phyloP scores from a whole-genome alignment of 305 asterid genomes.

The Solanum hybrid region DNA sequence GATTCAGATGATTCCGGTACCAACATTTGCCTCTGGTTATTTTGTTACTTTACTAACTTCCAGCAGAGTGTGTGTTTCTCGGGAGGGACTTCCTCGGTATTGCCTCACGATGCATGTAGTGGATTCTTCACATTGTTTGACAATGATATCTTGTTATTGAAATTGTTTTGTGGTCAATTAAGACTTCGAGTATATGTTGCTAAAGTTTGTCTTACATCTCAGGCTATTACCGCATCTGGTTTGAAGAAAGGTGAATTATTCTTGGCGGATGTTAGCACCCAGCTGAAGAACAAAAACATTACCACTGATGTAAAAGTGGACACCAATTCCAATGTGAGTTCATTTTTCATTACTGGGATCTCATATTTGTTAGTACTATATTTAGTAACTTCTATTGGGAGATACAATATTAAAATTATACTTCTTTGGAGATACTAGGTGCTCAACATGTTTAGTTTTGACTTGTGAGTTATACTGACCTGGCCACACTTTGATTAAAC shows the following conservation, averaged over 20 bases:
- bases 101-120: not conserved
- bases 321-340: slow-evolving; percentile 44
- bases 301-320: slow-evolving; percentile 58
- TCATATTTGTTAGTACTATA: slow-evolving; percentile 18
- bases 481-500: not conserved
- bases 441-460: not conserved
- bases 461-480: not conserved
- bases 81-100: not conserved
- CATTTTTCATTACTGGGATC: slow-evolving; percentile 33
- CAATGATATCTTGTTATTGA: not conserved
- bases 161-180: not conserved
- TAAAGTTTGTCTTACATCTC: not conserved
- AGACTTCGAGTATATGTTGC: not conserved
- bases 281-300: slow-evolving; percentile 49
- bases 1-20: not conserved
- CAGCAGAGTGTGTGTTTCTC: not conserved
- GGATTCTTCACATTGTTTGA: not conserved
- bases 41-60: not conserved
- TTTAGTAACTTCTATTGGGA: not conserved
- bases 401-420: not conserved
- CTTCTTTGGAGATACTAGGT: not conserved
- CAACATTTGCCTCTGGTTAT: not conserved
- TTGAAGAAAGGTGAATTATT: slow-evolving; percentile 54
- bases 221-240: slow-evolving; percentile 44
- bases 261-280: slow-evolving; percentile 53